Evolutionary conservation across 371 early-diverging fungal species (phyloP), one percentile per base, ranked within the genome.

Genomic region (Lichtheimia hyalospora): DNA sequence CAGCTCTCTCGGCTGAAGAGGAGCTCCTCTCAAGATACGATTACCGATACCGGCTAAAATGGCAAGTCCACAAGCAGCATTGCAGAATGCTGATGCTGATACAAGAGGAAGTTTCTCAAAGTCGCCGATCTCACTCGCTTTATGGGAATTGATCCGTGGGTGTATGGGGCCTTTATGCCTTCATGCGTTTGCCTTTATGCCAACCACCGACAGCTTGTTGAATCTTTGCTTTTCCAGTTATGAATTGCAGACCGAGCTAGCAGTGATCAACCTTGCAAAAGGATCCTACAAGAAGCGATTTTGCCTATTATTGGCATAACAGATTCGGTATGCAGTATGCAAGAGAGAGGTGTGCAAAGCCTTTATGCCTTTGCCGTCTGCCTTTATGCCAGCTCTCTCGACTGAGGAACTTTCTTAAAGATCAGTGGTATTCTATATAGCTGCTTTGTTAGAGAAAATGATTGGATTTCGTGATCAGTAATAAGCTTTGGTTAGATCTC

Each of bases 371-470:
- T 43, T 55, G 23, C 44, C 55, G 23, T 55, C 55, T 55, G 55
- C 55, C 55, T 55, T 43, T 55, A 55, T 23, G 55, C 55, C 43
- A 55, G 55, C 55, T 25, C 25, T 25, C 25, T 25, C n/a, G 25
- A 25, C 25, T 25, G 25, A 25, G 25, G 25, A 25, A 25, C 25
- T 25, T 5, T 5, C 25, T 25, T 25, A 25, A 25, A 5, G 2
- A 25, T 25, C 25, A 25, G 25, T 25, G 25, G 25, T 25, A 25
- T 25, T 25, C 25, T 25, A 5, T 23, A 43, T 42, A 25, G 54
- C 44, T 44, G 43, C 25, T 41, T 24, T 42, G 8, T 41, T 8
- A 25, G 15, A 12, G 21, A 42, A 10, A 21, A 16, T 13, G n/a
- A 42, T 55, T 23, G 3, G 24, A 42, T 43, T 10, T 18, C 21